Percentiles rank a stretch among this genome's conserved stretches.
These are phyloP conservation scores for Suillus discolor DNA, from an alignment of 768 basidiomycete species.

Conservation along the genomic window DNA sequence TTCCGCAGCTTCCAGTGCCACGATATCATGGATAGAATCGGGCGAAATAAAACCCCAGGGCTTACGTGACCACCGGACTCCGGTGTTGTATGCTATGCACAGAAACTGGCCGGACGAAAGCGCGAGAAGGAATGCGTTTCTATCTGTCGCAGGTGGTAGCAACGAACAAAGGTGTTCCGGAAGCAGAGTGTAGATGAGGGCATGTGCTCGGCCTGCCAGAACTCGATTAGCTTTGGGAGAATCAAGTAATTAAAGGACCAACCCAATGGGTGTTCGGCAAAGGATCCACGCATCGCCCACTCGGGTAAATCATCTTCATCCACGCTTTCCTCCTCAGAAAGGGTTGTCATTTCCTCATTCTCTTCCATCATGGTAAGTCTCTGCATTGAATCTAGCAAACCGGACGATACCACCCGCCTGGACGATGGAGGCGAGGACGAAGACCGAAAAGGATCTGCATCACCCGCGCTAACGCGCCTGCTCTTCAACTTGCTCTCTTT, in stretches of 20 bases:
- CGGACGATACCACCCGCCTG: slow-evolving; percentile 61
- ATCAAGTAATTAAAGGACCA: slow-evolving; percentile 24
- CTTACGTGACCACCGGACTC: slow-evolving; percentile 76
- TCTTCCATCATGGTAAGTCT: slow-evolving; percentile 54
- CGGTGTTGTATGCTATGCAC: slow-evolving; percentile 79
- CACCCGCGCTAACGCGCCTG: slow-evolving; percentile 32
- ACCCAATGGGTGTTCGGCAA: slow-evolving; percentile 63
- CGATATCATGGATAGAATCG: slow-evolving; percentile 79
- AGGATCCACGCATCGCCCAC: slow-evolving; percentile 71
- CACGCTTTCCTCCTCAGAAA: slow-evolving; percentile 44
- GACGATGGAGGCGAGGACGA: slow-evolving; percentile 26
- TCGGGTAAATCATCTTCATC: slow-evolving; percentile 75
- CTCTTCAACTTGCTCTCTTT: slow-evolving; percentile 42
- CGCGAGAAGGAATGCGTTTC: slow-evolving; percentile 46
- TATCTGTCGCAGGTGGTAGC: slow-evolving; percentile 37
- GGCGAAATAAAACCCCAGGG: slow-evolving; percentile 88
- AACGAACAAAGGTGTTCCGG: slow-evolving; percentile 54
- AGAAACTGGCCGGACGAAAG: slow-evolving; percentile 80
- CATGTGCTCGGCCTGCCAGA: slow-evolving; percentile 60
- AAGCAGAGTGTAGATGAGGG: slow-evolving; percentile 60
- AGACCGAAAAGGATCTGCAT: slow-evolving; percentile 28
- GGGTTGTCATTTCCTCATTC: slow-evolving; percentile 53
- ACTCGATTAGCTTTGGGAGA: slow-evolving; percentile 7
- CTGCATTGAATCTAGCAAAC: slow-evolving; percentile 56
- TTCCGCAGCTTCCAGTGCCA: slow-evolving; percentile 58